Percentiles rank a stretch among this genome's conserved stretches.
These are phyloP conservation scores for Wallacemonas rigidus DNA, from an alignment of 208 protist species.

Conservation along the genomic window DNA sequence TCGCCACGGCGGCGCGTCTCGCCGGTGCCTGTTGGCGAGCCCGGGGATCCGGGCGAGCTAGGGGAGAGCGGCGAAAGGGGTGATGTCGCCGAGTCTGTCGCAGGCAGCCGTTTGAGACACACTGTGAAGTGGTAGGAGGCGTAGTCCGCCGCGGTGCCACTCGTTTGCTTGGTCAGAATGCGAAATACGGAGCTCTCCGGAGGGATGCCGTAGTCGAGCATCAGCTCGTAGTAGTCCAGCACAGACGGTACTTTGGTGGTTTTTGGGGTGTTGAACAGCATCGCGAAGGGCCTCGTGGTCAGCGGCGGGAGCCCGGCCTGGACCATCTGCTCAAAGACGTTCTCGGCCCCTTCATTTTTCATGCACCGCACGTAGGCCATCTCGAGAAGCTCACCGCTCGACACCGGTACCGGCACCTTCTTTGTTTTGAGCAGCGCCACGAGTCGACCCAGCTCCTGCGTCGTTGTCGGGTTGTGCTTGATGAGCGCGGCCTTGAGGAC, in stretches of 20 bases:
- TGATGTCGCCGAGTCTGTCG: conserved; percentile 15
- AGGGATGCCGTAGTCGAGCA: conserved; percentile 86
- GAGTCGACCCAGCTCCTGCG: conserved; percentile 39
- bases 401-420: conserved; percentile 42
- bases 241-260: conserved; percentile 40
- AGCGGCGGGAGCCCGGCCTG: conserved; percentile 66
- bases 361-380: conserved; percentile 70
- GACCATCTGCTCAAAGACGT: conserved; percentile 58
- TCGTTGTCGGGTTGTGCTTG: conserved; percentile 42
- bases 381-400: conserved; percentile 57
- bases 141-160: conserved; percentile 45
- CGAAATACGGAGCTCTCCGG: conserved; percentile 77
- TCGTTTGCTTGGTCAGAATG: conserved; percentile 81
- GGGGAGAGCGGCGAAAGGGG: conserved; percentile 24
- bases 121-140: conserved; percentile 74
- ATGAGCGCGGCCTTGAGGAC: conserved; percentile 62
- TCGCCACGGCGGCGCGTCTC: conserved; percentile 60
- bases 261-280: conserved; percentile 76
- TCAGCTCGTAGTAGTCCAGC: conserved; percentile 85
- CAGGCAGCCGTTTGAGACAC: conserved; percentile 23
- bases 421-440: conserved; percentile 48
- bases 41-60: conserved; percentile 18
- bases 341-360: conserved; percentile 63
- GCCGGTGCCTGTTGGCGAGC: conserved; percentile 11
- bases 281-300: conserved; percentile 76